Conservation (phyloP, 805 yeast genomes). For the Ogataea salicorniae region DNA sequence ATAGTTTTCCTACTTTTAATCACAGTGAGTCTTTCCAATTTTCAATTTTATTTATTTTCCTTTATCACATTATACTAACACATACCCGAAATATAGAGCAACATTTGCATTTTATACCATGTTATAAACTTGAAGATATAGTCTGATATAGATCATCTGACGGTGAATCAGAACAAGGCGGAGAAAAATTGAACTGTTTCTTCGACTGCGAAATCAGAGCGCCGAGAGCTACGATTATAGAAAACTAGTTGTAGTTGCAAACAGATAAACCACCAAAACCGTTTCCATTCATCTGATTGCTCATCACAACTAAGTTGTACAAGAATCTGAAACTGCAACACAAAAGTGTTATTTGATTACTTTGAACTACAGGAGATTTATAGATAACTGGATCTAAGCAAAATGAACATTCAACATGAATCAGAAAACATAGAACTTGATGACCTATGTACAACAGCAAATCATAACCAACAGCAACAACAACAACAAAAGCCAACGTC, state of each 20-base stretch:
- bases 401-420: too few species aligned
- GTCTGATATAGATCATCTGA: neutral
- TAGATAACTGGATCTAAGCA: too few species aligned
- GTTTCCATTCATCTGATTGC: too few species aligned
- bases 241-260: too few species aligned
- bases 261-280: too few species aligned
- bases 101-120: conserved; percentile 3
- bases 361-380: too few species aligned
- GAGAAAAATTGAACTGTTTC: neutral
- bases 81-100: neutral
- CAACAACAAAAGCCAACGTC: neutral
- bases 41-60: too few species aligned
- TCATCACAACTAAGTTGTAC: too few species aligned
- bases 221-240: neutral
- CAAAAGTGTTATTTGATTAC: too few species aligned
- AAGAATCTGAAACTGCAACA: too few species aligned
- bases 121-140: neutral
- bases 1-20: conserved; percentile 4
- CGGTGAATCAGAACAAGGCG: neutral
- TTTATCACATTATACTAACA: neutral
- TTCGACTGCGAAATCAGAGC: neutral
- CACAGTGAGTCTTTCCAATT: conserved; percentile 7
- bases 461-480: neutral
- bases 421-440: too few species aligned
- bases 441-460: neutral